Percentiles rank a stretch among this genome's conserved stretches.
These are phyloP conservation scores for Phialemonium atrogriseum DNA, from an alignment of 2,329 filamentous ascomycete genomes.

Conservation along the genomic window DNA sequence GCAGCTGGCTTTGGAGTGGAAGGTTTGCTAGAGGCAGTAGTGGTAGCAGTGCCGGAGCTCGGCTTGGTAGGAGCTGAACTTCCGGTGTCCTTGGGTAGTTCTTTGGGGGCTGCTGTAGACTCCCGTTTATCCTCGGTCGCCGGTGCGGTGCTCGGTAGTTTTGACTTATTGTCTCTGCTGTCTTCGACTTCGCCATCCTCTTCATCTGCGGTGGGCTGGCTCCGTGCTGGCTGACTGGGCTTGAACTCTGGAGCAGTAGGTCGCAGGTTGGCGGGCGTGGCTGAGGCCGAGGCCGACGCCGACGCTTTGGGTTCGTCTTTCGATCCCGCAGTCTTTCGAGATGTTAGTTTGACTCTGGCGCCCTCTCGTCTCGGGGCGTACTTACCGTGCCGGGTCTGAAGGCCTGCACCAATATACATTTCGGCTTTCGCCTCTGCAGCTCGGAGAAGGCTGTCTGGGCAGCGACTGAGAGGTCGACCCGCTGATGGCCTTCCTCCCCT, in stretches of 20 bases:
- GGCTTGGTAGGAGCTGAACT: slow-evolving; percentile 6
- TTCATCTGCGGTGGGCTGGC: slow-evolving; percentile 37
- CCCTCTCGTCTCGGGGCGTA: slow-evolving; percentile 9
- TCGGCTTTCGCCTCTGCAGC: slow-evolving; percentile 55
- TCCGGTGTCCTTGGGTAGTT: slow-evolving; percentile 13
- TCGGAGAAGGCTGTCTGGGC: slow-evolving; percentile 65
- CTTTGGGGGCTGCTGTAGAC: slow-evolving; percentile 11
- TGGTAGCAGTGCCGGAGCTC: slow-evolving; percentile 2
- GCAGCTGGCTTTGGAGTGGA: slow-evolving; percentile 17
- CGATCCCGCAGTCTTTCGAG: slow-evolving; percentile 30
- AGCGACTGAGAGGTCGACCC: slow-evolving; percentile 68
- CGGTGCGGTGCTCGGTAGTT: slow-evolving; percentile 12
- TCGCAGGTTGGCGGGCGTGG: slow-evolving; percentile 37
- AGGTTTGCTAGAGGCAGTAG: slow-evolving; percentile 14
- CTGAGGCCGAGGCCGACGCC: slow-evolving; percentile 21
- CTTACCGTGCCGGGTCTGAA: slow-evolving; percentile 60
- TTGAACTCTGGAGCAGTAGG: slow-evolving; percentile 58
- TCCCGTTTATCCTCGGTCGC: slow-evolving; percentile 11
- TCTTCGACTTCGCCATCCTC: slow-evolving; percentile 71
- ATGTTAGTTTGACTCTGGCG: slow-evolving; percentile 24
- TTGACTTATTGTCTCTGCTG: slow-evolving; percentile 26
- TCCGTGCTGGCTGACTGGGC: slow-evolving; percentile 23
- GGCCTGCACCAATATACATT: slow-evolving; percentile 67
- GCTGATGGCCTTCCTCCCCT: slow-evolving; percentile 44
- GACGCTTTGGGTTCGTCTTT: slow-evolving; percentile 27